phyloP scores from a whole-genome alignment of 2,329 filamentous ascomycete genomes.

The Fusarium devonianum region DNA sequence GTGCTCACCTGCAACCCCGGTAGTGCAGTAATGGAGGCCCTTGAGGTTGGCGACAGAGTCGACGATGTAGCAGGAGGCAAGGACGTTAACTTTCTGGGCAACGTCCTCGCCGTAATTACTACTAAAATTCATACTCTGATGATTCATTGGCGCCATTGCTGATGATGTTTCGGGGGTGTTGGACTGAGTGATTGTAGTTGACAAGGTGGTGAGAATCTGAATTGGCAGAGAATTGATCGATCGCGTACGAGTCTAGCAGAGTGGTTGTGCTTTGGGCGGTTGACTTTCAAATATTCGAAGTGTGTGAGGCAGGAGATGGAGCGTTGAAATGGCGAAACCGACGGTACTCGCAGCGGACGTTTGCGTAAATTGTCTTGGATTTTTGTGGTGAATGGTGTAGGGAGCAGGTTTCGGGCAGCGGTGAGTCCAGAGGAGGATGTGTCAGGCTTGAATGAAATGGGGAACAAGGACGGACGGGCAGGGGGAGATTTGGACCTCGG shows the following conservation, averaged over 20 bases:
- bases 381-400: conserved; percentile 4
- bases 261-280: neutral
- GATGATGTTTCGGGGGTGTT: conserved; percentile 37
- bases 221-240: conserved; percentile 20
- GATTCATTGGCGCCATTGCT: conserved; percentile 74
- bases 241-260: conserved; percentile 11
- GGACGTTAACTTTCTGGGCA: conserved; percentile 73
- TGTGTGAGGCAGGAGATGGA: conserved; percentile 3
- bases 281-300: conserved; percentile 8
- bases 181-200: conserved; percentile 26
- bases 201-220: conserved; percentile 13
- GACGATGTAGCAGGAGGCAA: conserved; percentile 91
- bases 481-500: conserved; percentile 27
- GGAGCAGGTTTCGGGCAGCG: conserved; percentile 31
- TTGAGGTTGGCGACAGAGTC: conserved; percentile 75
- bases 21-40: conserved; percentile 96
- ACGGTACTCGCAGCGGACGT: conserved; percentile 10
- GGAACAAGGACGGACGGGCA: conserved; percentile 9
- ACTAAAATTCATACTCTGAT: conserved; percentile 71
- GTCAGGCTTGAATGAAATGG: conserved; percentile 1
- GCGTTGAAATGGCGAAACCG: conserved; percentile 1
- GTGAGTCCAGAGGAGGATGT: conserved; percentile 26
- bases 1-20: conserved; percentile 76
- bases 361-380: conserved; percentile 18
- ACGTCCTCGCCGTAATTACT: conserved; percentile 78